Conservation (phyloP, 2,329 filamentous ascomycete genomes). For the Aplosporella prunicola region DNA sequence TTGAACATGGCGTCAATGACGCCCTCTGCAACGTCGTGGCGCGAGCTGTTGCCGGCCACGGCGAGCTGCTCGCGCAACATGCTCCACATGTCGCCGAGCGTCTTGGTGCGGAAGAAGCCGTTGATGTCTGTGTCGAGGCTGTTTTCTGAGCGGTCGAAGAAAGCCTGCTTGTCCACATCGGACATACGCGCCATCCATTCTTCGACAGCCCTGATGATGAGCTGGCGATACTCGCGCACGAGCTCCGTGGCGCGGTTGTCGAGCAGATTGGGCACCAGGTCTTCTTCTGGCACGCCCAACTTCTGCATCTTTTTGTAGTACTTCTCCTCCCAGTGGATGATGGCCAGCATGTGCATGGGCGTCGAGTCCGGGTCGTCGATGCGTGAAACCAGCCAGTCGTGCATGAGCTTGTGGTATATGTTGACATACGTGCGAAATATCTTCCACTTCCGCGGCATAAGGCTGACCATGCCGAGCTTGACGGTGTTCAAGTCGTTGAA, state of each 20-base stretch:
- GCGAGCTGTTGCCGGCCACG: slow-evolving; percentile 73
- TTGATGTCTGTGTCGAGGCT: slow-evolving; percentile 82
- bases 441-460: slow-evolving; percentile 96
- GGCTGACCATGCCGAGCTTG: slow-evolving; percentile 77
- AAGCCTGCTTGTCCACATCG: slow-evolving; percentile 68
- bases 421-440: slow-evolving; percentile 83
- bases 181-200: slow-evolving; percentile 97
- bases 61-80: slow-evolving; percentile 92
- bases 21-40: slow-evolving; percentile 84
- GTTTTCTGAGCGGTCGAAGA: slow-evolving; percentile 66
- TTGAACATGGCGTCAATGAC: slow-evolving; percentile 95
- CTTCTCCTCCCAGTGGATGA: slow-evolving; percentile 90
- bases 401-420: slow-evolving; percentile 92
- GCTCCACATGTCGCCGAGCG: slow-evolving; percentile 88
- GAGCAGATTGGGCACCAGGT: slow-evolving; percentile 77
- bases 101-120: slow-evolving; percentile 85
- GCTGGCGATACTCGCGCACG: slow-evolving; percentile 83
- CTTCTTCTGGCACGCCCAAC: slow-evolving; percentile 66
- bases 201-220: slow-evolving; percentile 91
- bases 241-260: slow-evolving; percentile 85
- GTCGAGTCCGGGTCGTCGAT: slow-evolving; percentile 79
- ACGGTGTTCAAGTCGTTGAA: slow-evolving; percentile 97
- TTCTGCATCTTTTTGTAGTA: slow-evolving; percentile 96
- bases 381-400: slow-evolving; percentile 76
- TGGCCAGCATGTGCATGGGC: slow-evolving; percentile 78